Conservation (phyloP, 140 eudicot genomes). For the Ambrosia hybrid region DNA sequence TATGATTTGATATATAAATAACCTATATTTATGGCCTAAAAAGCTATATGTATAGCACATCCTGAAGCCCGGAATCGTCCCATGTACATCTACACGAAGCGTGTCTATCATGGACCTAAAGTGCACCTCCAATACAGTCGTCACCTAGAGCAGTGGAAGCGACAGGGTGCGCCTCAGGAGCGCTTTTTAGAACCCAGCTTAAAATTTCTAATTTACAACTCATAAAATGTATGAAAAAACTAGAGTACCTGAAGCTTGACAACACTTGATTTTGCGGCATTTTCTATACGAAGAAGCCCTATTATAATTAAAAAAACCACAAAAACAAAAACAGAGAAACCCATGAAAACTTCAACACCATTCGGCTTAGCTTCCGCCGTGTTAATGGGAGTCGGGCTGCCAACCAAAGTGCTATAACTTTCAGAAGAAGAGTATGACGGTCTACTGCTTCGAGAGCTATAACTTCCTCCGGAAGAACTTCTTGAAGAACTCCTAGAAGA, state of each 20-base stretch:
- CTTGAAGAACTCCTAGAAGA: slow-evolving; percentile 28
- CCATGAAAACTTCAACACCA: neutral
- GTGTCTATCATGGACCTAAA: too few relatives aligned
- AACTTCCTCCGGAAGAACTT: slow-evolving; percentile 17
- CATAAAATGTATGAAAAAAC: neutral
- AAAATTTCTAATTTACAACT: too few relatives aligned
- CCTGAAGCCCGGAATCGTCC: too few relatives aligned
- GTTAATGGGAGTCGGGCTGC: neutral
- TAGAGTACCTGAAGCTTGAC: slow-evolving; percentile 16
- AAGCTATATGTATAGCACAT: too few relatives aligned
- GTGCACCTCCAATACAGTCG: too few relatives aligned
- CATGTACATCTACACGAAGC: too few relatives aligned
- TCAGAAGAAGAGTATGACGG: slow-evolving; percentile 9
- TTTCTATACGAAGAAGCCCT: too few relatives aligned
- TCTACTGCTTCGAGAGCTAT: slow-evolving; percentile 34
- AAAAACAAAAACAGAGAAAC: neutral
- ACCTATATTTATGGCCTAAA: too few relatives aligned
- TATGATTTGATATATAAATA: too few relatives aligned
- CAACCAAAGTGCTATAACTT: slow-evolving; percentile 17
- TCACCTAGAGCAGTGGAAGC: too few relatives aligned
- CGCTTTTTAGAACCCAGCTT: too few relatives aligned
- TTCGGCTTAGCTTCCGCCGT: neutral
- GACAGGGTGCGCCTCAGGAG: too few relatives aligned
- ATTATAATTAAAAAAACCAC: neutral
- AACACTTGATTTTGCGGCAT: slow-evolving; percentile 5